Percentiles rank a stretch among this genome's conserved stretches.
Conservation (phyloP, 768 basidiomycete species). For the Mycena kentingensis region DNA sequence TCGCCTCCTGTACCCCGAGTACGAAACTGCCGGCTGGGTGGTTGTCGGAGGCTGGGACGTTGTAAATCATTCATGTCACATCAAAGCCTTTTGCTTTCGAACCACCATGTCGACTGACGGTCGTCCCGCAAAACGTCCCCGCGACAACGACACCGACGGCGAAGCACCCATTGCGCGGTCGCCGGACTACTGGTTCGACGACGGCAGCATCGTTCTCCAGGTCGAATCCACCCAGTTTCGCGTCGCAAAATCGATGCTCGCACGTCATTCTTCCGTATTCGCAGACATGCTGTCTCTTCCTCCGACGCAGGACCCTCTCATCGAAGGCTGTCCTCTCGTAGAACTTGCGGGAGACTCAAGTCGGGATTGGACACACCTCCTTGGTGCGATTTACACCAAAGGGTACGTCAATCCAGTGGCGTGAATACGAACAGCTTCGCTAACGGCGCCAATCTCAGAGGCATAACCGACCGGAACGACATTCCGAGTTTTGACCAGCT, state of each 20-base stretch:
- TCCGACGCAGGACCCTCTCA: slow-evolving; percentile 1
- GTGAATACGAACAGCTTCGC: too few species aligned
- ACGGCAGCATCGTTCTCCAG: slow-evolving; percentile 16
- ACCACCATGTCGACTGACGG: neutral
- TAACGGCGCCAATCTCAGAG: too few species aligned
- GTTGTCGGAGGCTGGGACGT: too few species aligned
- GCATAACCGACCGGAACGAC: too few species aligned
- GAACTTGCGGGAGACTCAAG: slow-evolving; percentile 22
- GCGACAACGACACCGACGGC: too few species aligned
- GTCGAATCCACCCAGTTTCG: slow-evolving; percentile 12
- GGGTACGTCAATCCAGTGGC: too few species aligned
- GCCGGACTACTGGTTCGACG: slow-evolving; percentile 1
- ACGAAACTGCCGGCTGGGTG: neutral
- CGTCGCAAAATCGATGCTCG: slow-evolving; percentile 7
- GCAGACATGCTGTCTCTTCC: slow-evolving; percentile 17
- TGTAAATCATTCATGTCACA: too few species aligned
- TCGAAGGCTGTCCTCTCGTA: neutral
- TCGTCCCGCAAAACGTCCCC: neutral
- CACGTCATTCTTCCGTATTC: slow-evolving; percentile 16
- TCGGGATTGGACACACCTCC: neutral
- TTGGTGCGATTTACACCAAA: neutral
- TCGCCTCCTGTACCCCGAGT: neutral
- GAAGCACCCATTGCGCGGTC: too few species aligned
- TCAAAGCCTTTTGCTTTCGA: too few species aligned
- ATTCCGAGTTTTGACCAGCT: too few species aligned